phyloP scores from a whole-genome alignment of 495 filamentous ascomycete species.

The Aspergillus diversus region DNA sequence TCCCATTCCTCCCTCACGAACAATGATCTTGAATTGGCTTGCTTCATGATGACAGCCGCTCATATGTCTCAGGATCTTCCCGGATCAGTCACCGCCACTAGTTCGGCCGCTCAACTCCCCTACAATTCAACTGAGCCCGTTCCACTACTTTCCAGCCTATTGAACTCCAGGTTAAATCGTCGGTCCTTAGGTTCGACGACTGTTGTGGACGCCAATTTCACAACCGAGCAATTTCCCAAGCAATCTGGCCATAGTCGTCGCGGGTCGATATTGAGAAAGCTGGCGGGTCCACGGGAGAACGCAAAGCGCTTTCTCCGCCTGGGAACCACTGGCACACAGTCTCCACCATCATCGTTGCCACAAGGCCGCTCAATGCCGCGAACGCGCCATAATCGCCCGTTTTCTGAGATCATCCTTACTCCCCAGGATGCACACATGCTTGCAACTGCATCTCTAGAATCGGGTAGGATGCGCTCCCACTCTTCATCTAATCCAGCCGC shows the following conservation, averaged over 20 bases:
- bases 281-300: constrained; percentile 54
- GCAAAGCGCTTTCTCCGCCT: constrained; percentile 55
- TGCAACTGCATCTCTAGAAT: constrained; percentile 26
- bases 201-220: constrained; percentile 23
- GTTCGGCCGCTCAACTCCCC: constrained; percentile 29
- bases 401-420: constrained; percentile 49
- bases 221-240: constrained; percentile 34
- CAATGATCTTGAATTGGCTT: constrained; percentile 26
- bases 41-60: constrained; percentile 38
- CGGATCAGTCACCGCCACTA: constrained; percentile 28
- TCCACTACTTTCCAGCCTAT: constrained; percentile 32
- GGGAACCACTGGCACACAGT: constrained; percentile 34
- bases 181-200: constrained; percentile 21
- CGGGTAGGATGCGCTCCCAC: constrained; percentile 35
- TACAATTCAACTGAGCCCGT: constrained; percentile 24
- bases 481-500: constrained; percentile 41
- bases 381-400: constrained; percentile 34
- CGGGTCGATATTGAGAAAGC: constrained; percentile 42
- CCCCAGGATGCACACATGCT: constrained; percentile 37
- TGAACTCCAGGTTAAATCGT: constrained; percentile 33
- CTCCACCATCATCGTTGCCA: constrained; percentile 30
- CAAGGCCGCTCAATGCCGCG: constrained; percentile 24
- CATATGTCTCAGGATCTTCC: constrained; percentile 36
- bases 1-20: constrained; percentile 9
- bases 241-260: constrained; percentile 32